Evolutionary conservation across 2,329 filamentous ascomycete species (phyloP), one percentile per base, ranked within the genome.

Genomic region (Cladobotryum protrusum): DNA sequence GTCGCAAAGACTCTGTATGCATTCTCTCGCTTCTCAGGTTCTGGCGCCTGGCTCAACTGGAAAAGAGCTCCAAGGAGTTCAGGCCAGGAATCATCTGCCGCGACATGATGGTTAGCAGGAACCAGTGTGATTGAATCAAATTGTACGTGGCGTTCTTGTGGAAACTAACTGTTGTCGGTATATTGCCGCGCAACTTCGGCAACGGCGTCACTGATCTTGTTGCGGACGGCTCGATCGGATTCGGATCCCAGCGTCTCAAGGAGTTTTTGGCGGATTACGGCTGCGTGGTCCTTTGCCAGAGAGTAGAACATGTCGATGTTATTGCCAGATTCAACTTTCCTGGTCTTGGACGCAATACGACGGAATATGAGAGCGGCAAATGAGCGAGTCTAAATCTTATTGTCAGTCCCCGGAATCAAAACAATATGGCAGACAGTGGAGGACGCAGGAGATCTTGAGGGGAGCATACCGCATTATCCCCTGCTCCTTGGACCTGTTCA

Each of bases 191-290:
- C 93, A 53, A 99, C 78, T 71, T 99, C 93, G 19, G 93, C 93
- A 54, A 97, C 87, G n/a, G 92, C 90, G 71, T 99, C 93, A 60
- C 91, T 93, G 65, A 97, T 87, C 71, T 99, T 99, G 73, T 96
- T 93, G 61, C 93, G 81, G 43, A 96, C 87, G 36, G 81, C 75
- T 54, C 83, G 79, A 54, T 87, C 81, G 18, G 80, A 74, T 72
- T 97, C 93, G 54, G 75, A 76, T 51, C 82, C 82, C 47, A 96
- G 76, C 47, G 82, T 83, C 62, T 91, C 81, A 39, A 97, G 78
- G 52, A 97, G 75, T 68, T 92, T 96, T 62, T 86, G 79, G 59
- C 90, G 83, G 61, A 97, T 95, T 43, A 82, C 85, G 45, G 82
- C 75, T 56, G 86, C 85, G 65, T 93, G 85, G 34, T 88, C 83